Percentiles rank a stretch among this genome's conserved stretches.
phyloP scores from a whole-genome alignment of 2,329 filamentous ascomycete species.

The Karstenula rhodostoma region DNA sequence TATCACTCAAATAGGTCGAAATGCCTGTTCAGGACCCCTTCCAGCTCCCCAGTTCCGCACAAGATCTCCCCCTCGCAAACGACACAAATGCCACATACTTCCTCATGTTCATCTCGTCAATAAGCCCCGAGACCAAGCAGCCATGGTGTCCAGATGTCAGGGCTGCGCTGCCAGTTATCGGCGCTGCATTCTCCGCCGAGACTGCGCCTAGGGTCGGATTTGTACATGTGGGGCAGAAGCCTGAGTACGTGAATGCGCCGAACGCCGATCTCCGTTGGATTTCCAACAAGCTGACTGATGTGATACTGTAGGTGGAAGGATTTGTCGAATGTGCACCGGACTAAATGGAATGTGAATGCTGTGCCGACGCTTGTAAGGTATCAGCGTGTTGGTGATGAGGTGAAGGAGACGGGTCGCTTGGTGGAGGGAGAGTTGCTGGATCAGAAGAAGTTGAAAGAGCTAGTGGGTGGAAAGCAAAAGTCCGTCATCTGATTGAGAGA shows the following conservation, averaged over 20 bases:
- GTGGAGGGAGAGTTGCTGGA: conserved; percentile 14
- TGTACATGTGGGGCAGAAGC: conserved; percentile 22
- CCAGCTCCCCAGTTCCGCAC: conserved; percentile 10
- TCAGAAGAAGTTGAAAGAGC: conserved; percentile 8
- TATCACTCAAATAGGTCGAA: neutral
- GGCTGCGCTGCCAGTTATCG: conserved; percentile 17
- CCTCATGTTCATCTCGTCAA: conserved; percentile 20
- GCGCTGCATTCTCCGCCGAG: conserved; percentile 9
- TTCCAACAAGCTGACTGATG: neutral
- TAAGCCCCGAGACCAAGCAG: conserved; percentile 16
- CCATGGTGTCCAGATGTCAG: conserved; percentile 26
- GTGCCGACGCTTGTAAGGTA: conserved; percentile 13
- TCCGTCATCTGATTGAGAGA: neutral
- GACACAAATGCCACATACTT: conserved; percentile 13
- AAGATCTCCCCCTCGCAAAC: conserved; percentile 14
- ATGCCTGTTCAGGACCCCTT: conserved; percentile 22
- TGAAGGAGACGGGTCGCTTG: conserved; percentile 14
- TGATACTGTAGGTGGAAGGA: conserved; percentile 9
- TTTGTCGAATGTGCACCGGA: conserved; percentile 8
- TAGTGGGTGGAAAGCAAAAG: neutral
- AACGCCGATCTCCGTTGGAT: neutral
- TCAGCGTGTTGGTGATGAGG: conserved; percentile 10
- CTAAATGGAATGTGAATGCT: conserved; percentile 14
- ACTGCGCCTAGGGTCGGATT: conserved; percentile 9
- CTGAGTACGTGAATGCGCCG: conserved; percentile 18